Evolutionary conservation across 164 flowering plant species (phyloP), one percentile per base, ranked within the genome.

Genomic region (Hamamelis virginiana): DNA sequence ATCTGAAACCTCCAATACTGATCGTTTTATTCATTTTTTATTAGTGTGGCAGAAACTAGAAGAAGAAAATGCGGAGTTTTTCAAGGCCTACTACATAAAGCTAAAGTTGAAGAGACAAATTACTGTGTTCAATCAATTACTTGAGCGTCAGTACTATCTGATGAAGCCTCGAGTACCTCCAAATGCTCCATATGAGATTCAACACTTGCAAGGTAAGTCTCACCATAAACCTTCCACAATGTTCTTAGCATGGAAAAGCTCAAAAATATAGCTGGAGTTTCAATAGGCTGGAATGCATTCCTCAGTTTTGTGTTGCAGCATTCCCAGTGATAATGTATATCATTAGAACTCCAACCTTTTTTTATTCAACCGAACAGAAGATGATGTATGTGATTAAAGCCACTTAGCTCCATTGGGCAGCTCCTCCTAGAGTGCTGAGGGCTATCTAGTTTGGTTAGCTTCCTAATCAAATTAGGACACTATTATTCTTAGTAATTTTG

Each of bases 21-120:
- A 41, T 38, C 68, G 16, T 63, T 10, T 33, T 33, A 33, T 33
- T 28, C 51, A 15, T 64, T 73, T 63, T 69, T 67, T 68, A 26
- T 71, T 76, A 95, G 99, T 95, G 10, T 95, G 99, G 99, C 97
- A 95, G 89, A 95, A 95, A 79, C 63, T 92, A 81, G 97, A 95
- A 83, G 97, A 95, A 81, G 97, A 92, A 81, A 95, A 95, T 86
- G 87, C 92, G 9, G 99, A 92, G 45, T 95, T 95, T 74, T 95
- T 95, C 86, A 85, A 90, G 77, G 97, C 97, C 1, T 95, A 95
- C 69, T 91, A 91, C 80, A 87, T 91, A 67, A 86, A 97, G 80
- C 80, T 95, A 56, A 88, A 92, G 75, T 73, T 95, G 85, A 95
- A 92, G 84, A 91, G 88, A 68, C 99, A 95, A 80, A 95, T 95